phyloP scores from a whole-genome alignment of 495 filamentous ascomycete genomes.

The Alectoria sarmentosa region DNA sequence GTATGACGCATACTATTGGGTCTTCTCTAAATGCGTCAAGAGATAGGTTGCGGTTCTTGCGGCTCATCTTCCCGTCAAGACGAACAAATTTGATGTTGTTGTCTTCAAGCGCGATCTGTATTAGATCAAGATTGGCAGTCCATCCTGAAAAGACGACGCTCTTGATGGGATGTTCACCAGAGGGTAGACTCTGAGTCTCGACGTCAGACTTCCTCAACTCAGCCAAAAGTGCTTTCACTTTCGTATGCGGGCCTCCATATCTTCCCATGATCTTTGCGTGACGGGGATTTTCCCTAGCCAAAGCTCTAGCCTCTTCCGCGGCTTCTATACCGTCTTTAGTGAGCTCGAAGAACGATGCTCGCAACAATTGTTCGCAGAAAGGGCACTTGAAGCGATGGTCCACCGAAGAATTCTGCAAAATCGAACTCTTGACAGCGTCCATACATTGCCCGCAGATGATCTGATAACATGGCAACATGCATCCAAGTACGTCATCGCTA shows the following conservation, averaged over 20 bases:
- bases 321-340: conserved; percentile 55
- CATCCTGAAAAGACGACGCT: conserved; percentile 90
- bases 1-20: conserved; percentile 61
- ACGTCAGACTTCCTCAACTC: conserved; percentile 53
- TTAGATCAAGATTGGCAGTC: conserved; percentile 91
- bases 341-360: conserved; percentile 54
- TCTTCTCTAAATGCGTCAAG: conserved; percentile 75
- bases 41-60: conserved; percentile 59
- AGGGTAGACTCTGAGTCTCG: conserved; percentile 50
- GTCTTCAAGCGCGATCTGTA: conserved; percentile 72
- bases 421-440: conserved; percentile 38
- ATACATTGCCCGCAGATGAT: conserved; percentile 72
- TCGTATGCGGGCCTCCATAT: conserved; percentile 84
- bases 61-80: conserved; percentile 81
- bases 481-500: conserved; percentile 59
- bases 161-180: conserved; percentile 64
- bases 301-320: conserved; percentile 45
- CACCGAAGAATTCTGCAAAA: conserved; percentile 30
- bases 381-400: conserved; percentile 49
- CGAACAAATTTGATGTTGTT: conserved; percentile 63
- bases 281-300: conserved; percentile 41
- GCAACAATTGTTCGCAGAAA: conserved; percentile 56
- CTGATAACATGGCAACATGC: conserved; percentile 79
- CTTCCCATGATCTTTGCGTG: conserved; percentile 54
- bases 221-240: conserved; percentile 70